These are phyloP conservation scores for Rhipidocladum racemiflorum DNA, from an alignment of 176 grass and related monocot genomes.

Conservation along the genomic window DNA sequence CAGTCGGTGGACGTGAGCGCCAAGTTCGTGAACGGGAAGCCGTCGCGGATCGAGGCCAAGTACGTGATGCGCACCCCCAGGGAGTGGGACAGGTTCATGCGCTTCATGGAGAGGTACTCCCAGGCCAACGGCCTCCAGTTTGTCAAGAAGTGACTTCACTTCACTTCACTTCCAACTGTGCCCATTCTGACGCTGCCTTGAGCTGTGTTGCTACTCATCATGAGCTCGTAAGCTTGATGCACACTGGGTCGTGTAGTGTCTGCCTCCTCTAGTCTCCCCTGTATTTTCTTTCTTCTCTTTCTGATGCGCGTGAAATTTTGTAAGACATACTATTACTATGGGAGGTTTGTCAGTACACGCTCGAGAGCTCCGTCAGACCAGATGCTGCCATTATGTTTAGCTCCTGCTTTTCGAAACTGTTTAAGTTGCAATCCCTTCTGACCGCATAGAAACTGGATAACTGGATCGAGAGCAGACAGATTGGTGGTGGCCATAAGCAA, in stretches of 20 bases:
- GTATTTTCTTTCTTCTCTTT: background rate
- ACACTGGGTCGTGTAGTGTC: background rate
- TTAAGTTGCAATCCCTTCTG: too few relatives aligned
- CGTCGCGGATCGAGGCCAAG: slow-evolving; percentile 68
- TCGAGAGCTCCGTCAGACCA: background rate
- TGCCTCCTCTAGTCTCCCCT: background rate
- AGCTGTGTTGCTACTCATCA: background rate
- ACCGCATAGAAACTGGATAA: too few relatives aligned
- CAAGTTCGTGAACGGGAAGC: slow-evolving; percentile 89
- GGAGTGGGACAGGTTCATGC: slow-evolving; percentile 92
- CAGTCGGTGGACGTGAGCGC: slow-evolving; percentile 87
- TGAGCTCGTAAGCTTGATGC: background rate
- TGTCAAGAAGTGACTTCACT: slow-evolving; percentile 58
- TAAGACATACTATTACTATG: background rate
- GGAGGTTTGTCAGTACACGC: background rate
- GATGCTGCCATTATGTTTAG: background rate
- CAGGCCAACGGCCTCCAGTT: slow-evolving; percentile 81
- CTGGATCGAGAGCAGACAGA: background rate
- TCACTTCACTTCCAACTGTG: background rate
- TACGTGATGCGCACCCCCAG: slow-evolving; percentile 60
- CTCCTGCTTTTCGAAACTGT: too few relatives aligned
- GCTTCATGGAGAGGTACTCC: slow-evolving; percentile 95
- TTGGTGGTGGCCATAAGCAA: slow-evolving; percentile 16
- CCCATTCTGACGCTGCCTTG: background rate
- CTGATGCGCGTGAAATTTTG: slow-evolving; percentile 10